These are phyloP conservation scores for Polyplosphaeria fusca DNA, from an alignment of 495 filamentous ascomycete genomes.

Conservation along the genomic window DNA sequence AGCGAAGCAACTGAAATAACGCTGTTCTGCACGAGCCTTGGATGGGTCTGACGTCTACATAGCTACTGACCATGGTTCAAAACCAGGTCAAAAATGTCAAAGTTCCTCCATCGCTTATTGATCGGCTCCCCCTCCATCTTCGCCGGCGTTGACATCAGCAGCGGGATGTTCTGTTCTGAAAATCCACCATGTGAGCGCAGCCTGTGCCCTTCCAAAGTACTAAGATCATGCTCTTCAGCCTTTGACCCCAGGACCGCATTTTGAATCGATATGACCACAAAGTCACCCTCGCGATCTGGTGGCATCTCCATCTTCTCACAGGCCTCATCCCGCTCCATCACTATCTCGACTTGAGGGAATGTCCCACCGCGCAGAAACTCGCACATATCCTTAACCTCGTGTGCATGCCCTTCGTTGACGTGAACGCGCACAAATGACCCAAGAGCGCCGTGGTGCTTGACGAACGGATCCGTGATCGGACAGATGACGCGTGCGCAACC, in stretches of 20 bases:
- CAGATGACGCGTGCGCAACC: conserved; percentile 41
- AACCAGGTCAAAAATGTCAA: conserved; percentile 41
- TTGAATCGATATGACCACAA: conserved; percentile 38
- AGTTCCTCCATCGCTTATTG: conserved; percentile 37
- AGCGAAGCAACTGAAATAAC: no score
- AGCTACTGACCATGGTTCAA: conserved; percentile 35
- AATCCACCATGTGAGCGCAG: conserved; percentile 42
- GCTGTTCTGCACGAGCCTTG: no score
- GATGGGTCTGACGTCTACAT: no score
- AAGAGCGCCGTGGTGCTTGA: conserved; percentile 42
- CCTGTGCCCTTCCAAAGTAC: conserved; percentile 34
- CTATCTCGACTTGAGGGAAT: conserved; percentile 39
- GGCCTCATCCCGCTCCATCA: conserved; percentile 35
- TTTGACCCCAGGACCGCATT: conserved; percentile 39
- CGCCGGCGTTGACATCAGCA: conserved; percentile 36
- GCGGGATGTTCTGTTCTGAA: conserved; percentile 39
- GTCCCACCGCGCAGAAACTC: not conserved
- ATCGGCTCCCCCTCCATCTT: not conserved
- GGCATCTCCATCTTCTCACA: conserved; percentile 40
- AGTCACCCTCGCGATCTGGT: conserved; percentile 40
- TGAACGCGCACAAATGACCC: conserved; percentile 44
- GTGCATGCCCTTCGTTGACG: conserved; percentile 5
- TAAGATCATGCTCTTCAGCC: conserved; percentile 37
- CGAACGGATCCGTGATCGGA: conserved; percentile 44
- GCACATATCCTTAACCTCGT: conserved; percentile 21